Conservation (phyloP, 768 basidiomycete species). For the Phanerodontia chrysosporium region DNA sequence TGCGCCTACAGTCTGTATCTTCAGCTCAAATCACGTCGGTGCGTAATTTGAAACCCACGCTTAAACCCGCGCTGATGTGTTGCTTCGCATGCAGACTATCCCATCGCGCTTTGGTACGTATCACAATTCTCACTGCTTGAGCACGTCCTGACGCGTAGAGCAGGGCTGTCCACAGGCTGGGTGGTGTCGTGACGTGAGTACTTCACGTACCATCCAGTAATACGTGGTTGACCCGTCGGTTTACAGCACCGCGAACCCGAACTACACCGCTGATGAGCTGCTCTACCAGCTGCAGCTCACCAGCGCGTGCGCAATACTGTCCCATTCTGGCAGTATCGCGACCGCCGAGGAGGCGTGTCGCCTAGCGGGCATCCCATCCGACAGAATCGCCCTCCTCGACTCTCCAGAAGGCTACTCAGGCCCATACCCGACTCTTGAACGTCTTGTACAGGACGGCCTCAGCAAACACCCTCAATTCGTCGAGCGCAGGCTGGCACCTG, state of each 20-base stretch:
- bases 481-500: slow-evolving; percentile 47
- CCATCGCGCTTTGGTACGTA: slow-evolving; percentile 21
- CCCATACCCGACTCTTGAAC: slow-evolving; percentile 37
- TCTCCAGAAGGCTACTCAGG: slow-evolving; percentile 6
- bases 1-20: slow-evolving; percentile 48
- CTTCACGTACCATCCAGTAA: neutral
- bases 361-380: slow-evolving; percentile 16
- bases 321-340: slow-evolving; percentile 20
- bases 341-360: slow-evolving; percentile 22
- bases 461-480: slow-evolving; percentile 34
- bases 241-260: slow-evolving; percentile 27
- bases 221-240: neutral
- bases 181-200: slow-evolving; percentile 53
- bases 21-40: slow-evolving; percentile 46
- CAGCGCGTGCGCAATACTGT: slow-evolving; percentile 22
- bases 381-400: slow-evolving; percentile 23
- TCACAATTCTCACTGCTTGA: neutral
- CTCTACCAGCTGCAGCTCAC: slow-evolving; percentile 27
- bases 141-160: neutral
- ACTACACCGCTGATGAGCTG: slow-evolving; percentile 29
- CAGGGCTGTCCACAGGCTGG: slow-evolving; percentile 51
- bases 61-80: neutral
- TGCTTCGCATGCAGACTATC: slow-evolving; percentile 16
- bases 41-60: neutral
- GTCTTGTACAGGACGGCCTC: slow-evolving; percentile 47